Evolutionary conservation across 257 asterid species (phyloP).

Genomic region (Capsicum pubescens): DNA sequence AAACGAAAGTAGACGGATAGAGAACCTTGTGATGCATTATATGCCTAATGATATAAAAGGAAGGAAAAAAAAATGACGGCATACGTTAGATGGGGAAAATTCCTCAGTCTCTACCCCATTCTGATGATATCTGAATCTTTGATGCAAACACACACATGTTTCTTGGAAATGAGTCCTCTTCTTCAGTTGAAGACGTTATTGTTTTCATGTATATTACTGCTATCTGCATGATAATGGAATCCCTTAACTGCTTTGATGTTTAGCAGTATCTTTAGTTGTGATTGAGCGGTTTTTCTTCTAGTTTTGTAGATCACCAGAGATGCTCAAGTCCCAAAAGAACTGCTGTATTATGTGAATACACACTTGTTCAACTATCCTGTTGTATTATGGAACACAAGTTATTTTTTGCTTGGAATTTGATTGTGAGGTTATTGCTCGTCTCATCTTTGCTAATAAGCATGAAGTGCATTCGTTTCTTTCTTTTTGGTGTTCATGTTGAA

Average conservation of each 20-base stretch:
- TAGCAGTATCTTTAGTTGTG: not conserved
- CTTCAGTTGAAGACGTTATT: not conserved
- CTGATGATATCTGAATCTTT: slow-evolving; percentile 17
- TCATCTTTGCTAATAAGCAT: not conserved
- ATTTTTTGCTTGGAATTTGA: not conserved
- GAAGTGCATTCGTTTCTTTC: not conserved
- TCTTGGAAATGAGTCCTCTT: not conserved
- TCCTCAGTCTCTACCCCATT: not conserved
- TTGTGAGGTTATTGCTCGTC: slow-evolving; percentile 7
- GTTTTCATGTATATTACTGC: not conserved
- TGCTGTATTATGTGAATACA: slow-evolving; percentile 32
- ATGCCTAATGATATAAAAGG: not conserved
- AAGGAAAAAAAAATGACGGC: not conserved
- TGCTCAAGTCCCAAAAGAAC: slow-evolving; percentile 34
- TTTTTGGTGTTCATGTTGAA: not conserved
- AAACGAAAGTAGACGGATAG: not conserved
- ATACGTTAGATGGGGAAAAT: not conserved
- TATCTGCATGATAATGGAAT: not conserved
- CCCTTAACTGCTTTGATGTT: not conserved
- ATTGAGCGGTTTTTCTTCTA: not conserved
- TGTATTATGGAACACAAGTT: not conserved
- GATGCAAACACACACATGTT: not conserved
- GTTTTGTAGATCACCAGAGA: slow-evolving; percentile 35
- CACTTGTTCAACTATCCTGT: not conserved
- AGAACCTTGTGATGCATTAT: not conserved